Percentiles rank a stretch among this genome's conserved stretches.
Conservation (phyloP, 1,284 basidiomycete species). For the Ganoderma meredithae region DNA sequence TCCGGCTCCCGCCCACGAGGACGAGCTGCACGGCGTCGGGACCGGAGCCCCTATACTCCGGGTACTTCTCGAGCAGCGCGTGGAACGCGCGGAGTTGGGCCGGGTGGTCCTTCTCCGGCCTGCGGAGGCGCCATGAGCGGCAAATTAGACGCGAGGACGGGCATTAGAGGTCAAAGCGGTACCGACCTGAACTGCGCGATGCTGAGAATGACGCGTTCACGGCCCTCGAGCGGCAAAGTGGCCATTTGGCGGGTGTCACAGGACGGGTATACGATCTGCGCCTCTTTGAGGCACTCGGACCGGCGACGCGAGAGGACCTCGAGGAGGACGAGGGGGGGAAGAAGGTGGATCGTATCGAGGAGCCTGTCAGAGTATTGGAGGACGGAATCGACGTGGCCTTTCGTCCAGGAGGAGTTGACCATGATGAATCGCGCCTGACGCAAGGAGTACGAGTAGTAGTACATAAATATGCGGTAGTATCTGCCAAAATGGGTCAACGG, state of each 20-base stretch:
- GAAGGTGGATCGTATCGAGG: conserved; percentile 51
- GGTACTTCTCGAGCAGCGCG: conserved; percentile 64
- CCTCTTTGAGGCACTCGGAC: conserved; percentile 33
- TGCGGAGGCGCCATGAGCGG: conserved; percentile 37
- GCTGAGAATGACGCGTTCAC: conserved; percentile 80
- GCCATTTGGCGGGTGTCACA: conserved; percentile 87
- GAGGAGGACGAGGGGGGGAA: conserved; percentile 39
- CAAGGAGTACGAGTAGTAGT: conserved; percentile 82
- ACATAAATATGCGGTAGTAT: conserved; percentile 92
- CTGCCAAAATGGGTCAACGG: conserved; percentile 46
- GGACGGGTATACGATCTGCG: conserved; percentile 85
- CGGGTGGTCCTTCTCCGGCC: conserved; percentile 95
- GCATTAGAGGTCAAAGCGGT: background rate
- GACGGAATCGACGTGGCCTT: conserved; percentile 81
- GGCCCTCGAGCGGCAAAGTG: conserved; percentile 63
- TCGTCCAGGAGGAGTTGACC: conserved; percentile 97
- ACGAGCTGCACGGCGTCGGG: conserved; percentile 59
- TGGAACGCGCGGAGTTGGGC: conserved; percentile 81
- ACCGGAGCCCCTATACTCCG: conserved; percentile 55
- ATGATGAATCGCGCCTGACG: conserved; percentile 82
- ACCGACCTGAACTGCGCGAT: conserved; percentile 91
- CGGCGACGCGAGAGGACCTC: conserved; percentile 33
- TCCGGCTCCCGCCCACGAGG: conserved; percentile 87
- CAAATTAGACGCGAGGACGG: background rate
- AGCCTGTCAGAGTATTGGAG: conserved; percentile 61